Conservation (phyloP, 2,329 filamentous ascomycete genomes). For the Elsinoe necatrix region DNA sequence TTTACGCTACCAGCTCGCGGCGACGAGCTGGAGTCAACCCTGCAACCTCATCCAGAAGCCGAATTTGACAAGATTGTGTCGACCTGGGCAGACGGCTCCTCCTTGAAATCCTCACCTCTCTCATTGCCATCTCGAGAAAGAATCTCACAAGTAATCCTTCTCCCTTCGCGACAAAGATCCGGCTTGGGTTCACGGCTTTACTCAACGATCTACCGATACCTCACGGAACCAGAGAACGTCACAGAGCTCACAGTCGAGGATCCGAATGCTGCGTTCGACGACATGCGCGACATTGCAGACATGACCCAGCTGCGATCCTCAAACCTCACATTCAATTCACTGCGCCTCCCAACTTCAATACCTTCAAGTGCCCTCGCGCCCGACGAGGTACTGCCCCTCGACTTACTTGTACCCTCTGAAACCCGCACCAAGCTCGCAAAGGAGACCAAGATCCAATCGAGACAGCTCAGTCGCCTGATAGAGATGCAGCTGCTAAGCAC, state of each 20-base stretch:
- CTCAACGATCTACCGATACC: constrained; percentile 65
- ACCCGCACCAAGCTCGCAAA: constrained; percentile 50
- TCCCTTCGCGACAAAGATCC: constrained; percentile 75
- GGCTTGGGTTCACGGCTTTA: constrained; percentile 78
- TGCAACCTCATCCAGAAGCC: constrained; percentile 22
- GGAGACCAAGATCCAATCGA: constrained; percentile 60
- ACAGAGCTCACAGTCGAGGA: constrained; percentile 89
- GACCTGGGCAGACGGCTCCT: constrained; percentile 6
- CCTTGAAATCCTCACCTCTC: constrained; percentile 29
- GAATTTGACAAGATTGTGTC: constrained; percentile 17
- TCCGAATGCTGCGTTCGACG: constrained; percentile 78
- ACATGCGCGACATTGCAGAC: constrained; percentile 68
- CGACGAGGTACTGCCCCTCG: constrained; percentile 41
- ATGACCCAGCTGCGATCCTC: constrained; percentile 53
- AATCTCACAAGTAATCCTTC: constrained; percentile 86
- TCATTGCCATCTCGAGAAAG: constrained; percentile 68
- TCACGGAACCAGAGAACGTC: constrained; percentile 54
- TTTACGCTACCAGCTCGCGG: constrained; percentile 37
- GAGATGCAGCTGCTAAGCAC: constrained; percentile 64
- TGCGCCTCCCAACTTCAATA: constrained; percentile 45
- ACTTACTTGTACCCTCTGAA: constrained; percentile 50
- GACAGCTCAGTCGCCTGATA: constrained; percentile 67
- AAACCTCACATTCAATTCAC: constrained; percentile 24
- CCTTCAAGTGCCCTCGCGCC: constrained; percentile 44
- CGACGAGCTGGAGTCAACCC: constrained; percentile 21